Conservation (phyloP, 2,329 filamentous ascomycete species). For the Alternaria triticimaculans region DNA sequence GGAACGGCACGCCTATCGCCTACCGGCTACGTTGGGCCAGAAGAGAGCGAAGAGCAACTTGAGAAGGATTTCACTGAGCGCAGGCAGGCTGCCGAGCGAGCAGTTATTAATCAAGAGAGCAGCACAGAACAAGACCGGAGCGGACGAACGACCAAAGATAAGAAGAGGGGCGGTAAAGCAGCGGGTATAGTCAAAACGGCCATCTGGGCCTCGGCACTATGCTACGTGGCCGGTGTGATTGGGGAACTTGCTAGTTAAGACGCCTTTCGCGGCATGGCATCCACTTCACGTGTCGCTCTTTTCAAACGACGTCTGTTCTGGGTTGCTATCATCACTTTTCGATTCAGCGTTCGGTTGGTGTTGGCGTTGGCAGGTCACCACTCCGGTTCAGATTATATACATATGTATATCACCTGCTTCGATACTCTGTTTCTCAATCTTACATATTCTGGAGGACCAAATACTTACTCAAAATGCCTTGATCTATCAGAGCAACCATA, state of each 20-base stretch:
- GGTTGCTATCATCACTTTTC: background rate
- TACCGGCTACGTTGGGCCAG: slow-evolving; percentile 43
- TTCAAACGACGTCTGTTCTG: background rate
- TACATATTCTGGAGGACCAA: background rate
- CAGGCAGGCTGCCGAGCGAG: slow-evolving; percentile 24
- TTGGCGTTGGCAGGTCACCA: background rate
- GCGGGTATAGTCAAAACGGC: slow-evolving; percentile 39
- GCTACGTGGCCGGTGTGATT: slow-evolving; percentile 43
- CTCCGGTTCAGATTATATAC: background rate
- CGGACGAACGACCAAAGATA: slow-evolving; percentile 4
- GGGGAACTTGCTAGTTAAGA: slow-evolving; percentile 30
- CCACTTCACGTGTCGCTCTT: background rate
- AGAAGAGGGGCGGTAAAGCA: slow-evolving; percentile 17
- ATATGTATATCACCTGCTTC: background rate
- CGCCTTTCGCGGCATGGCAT: background rate
- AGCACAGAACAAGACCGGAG: background rate
- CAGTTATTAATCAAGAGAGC: background rate
- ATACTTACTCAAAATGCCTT: background rate
- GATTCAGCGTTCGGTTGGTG: background rate
- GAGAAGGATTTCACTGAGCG: slow-evolving; percentile 34
- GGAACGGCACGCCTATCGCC: slow-evolving; percentile 42
- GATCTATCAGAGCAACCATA: background rate
- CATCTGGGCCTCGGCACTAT: slow-evolving; percentile 36
- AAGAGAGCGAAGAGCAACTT: slow-evolving; percentile 29
- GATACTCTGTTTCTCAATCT: background rate